A percentile compares a stretch with the other conserved stretches of the same genome.
These are phyloP conservation scores for Tricharina praecox DNA, from an alignment of 495 filamentous ascomycete species.

Conservation along the genomic window DNA sequence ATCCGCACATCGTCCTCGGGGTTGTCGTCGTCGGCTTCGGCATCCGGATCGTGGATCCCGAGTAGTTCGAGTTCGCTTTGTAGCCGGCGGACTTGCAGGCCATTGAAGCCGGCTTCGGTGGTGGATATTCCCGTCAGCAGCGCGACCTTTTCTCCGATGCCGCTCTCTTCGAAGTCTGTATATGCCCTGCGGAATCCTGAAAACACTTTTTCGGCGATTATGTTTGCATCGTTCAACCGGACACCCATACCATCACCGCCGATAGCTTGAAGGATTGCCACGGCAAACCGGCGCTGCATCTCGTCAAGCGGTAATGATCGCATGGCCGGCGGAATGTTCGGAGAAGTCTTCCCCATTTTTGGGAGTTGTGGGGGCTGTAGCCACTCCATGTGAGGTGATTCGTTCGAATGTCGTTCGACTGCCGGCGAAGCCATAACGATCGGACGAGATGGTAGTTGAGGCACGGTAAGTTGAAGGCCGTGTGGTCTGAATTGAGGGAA, in stretches of 20 bases:
- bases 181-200: slow-evolving; percentile 16
- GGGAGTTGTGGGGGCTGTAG: slow-evolving; percentile 20
- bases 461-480: slow-evolving; percentile 21
- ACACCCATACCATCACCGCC: slow-evolving; percentile 3
- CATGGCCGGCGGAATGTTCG: slow-evolving; percentile 7
- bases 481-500: slow-evolving; percentile 13
- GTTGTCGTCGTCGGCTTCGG: slow-evolving; percentile 16
- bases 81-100: neutral
- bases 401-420: slow-evolving; percentile 13
- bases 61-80: slow-evolving; percentile 6
- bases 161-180: slow-evolving; percentile 8
- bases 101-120: neutral
- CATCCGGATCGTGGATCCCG: slow-evolving; percentile 2
- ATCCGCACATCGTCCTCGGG: slow-evolving; percentile 11
- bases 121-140: neutral
- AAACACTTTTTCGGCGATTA: slow-evolving; percentile 19
- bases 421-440: slow-evolving; percentile 23
- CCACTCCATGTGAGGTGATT: slow-evolving; percentile 13
- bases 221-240: slow-evolving; percentile 16
- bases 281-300: slow-evolving; percentile 17
- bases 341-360: slow-evolving; percentile 15
- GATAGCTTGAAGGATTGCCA: slow-evolving; percentile 14
- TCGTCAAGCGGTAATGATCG: slow-evolving; percentile 9
- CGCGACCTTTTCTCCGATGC: slow-evolving; percentile 6
- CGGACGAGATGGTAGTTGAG: slow-evolving; percentile 10